Percentiles rank a stretch among this genome's conserved stretches.
Evolutionary conservation across 2,329 filamentous ascomycete species (phyloP).

Genomic region (Alternaria sp.): DNA sequence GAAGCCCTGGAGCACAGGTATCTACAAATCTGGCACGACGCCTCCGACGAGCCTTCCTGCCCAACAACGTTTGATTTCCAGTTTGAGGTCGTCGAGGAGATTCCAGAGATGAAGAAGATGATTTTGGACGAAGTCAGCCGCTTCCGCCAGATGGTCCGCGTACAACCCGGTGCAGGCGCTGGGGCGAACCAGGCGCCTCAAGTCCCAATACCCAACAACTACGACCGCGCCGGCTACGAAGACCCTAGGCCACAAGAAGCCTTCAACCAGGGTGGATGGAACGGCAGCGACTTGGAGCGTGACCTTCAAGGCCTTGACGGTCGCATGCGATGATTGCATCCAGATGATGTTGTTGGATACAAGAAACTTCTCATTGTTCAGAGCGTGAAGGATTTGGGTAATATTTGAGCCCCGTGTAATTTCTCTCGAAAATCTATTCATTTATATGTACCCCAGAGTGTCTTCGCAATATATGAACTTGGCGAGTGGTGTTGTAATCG

Average conservation of each 20-base stretch:
- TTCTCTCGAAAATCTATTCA: slow-evolving; percentile 6
- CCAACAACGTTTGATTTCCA: slow-evolving; percentile 97
- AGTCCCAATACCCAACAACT: slow-evolving; percentile 70
- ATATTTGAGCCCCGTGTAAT: slow-evolving; percentile 9
- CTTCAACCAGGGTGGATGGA: slow-evolving; percentile 49
- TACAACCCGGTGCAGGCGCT: slow-evolving; percentile 47
- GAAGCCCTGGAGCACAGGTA: slow-evolving; percentile 96
- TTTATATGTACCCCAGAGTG: neutral
- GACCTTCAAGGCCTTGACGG: slow-evolving; percentile 59
- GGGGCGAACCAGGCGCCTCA: slow-evolving; percentile 56
- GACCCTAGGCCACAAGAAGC: slow-evolving; percentile 69
- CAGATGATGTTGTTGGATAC: slow-evolving; percentile 15
- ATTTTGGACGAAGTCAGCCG: slow-evolving; percentile 92
- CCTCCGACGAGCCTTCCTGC: slow-evolving; percentile 92
- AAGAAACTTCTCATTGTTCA: slow-evolving; percentile 14
- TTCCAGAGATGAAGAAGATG: slow-evolving; percentile 94
- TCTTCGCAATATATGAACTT: neutral
- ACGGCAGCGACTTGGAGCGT: slow-evolving; percentile 53
- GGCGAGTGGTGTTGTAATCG: neutral
- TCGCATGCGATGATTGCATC: slow-evolving; percentile 25
- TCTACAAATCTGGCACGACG: slow-evolving; percentile 97
- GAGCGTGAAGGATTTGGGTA: slow-evolving; percentile 7
- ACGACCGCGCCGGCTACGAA: slow-evolving; percentile 65
- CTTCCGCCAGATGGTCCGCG: slow-evolving; percentile 72
- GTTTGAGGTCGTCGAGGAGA: slow-evolving; percentile 97